Evolutionary conservation across 805 yeast species (phyloP).

Genomic region (Metschnikowia cerradonensis): DNA sequence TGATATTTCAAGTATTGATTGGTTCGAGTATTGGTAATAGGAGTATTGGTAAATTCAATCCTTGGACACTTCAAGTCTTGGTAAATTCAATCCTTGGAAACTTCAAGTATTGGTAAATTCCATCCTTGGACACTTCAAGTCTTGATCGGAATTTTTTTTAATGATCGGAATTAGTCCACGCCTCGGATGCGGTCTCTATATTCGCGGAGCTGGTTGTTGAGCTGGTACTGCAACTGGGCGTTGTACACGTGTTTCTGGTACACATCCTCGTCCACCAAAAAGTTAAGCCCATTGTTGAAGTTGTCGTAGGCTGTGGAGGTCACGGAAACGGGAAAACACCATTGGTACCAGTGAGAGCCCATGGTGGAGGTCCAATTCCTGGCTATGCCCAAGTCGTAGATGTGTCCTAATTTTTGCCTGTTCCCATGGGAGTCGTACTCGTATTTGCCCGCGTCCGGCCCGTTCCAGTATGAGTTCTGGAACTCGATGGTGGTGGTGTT

Average conservation of each 20-base stretch:
- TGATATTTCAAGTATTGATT: too few species aligned
- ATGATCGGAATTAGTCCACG: neutral
- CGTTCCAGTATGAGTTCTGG: slow-evolving; percentile 50
- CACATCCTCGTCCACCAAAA: slow-evolving; percentile 41
- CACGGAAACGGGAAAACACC: slow-evolving; percentile 61
- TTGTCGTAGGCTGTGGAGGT: slow-evolving; percentile 18
- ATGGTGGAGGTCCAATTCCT: slow-evolving; percentile 66
- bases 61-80: too few species aligned
- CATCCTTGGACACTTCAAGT: too few species aligned
- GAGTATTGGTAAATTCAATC: too few species aligned
- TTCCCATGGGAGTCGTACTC: slow-evolving; percentile 38
- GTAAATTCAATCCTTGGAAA: too few species aligned
- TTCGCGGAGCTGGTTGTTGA: slow-evolving; percentile 37
- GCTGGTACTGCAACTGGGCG: slow-evolving; percentile 42
- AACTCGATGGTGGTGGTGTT: slow-evolving; percentile 84
- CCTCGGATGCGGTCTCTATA: slow-evolving; percentile 17
- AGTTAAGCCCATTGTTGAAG: slow-evolving; percentile 48
- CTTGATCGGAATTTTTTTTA: too few species aligned
- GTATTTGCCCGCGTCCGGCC: slow-evolving; percentile 32
- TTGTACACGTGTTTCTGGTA: slow-evolving; percentile 39
- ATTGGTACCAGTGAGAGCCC: slow-evolving; percentile 63
- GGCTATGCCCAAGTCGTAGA: slow-evolving; percentile 67
- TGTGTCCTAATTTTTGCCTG: slow-evolving; percentile 51
- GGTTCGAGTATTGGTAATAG: too few species aligned
- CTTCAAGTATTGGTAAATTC: too few species aligned